Percentiles rank a stretch among this genome's conserved stretches.
phyloP scores from a whole-genome alignment of 768 basidiomycete genomes.

The Hypsizygus marmoreus region DNA sequence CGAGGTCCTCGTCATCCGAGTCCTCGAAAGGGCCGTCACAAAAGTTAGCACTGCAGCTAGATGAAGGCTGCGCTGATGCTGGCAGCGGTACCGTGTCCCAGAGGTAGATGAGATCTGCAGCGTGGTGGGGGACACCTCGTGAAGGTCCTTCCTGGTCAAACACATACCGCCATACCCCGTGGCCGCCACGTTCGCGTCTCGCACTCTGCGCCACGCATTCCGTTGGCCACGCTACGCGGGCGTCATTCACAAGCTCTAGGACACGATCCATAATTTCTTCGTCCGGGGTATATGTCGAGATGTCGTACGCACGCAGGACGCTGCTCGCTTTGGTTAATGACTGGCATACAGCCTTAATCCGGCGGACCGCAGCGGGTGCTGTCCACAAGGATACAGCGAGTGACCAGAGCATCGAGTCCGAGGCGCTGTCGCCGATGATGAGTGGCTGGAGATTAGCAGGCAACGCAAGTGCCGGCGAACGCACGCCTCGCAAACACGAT shows the following conservation, averaged over 20 bases:
- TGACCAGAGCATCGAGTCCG: slow-evolving; percentile 67
- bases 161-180: slow-evolving; percentile 76
- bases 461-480: slow-evolving; percentile 23
- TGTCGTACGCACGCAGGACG: slow-evolving; percentile 73
- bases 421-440: slow-evolving; percentile 73
- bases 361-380: slow-evolving; percentile 57
- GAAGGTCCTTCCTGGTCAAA: slow-evolving; percentile 81
- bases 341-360: slow-evolving; percentile 75
- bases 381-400: slow-evolving; percentile 64
- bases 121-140: slow-evolving; percentile 66
- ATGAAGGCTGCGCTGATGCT: slow-evolving; percentile 24
- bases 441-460: slow-evolving; percentile 58
- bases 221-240: slow-evolving; percentile 76
- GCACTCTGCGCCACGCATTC: slow-evolving; percentile 60
- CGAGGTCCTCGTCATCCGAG: slow-evolving; percentile 36
- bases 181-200: slow-evolving; percentile 50
- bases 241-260: slow-evolving; percentile 75
- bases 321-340: slow-evolving; percentile 61
- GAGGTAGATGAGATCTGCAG: slow-evolving; percentile 73
- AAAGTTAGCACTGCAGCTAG: slow-evolving; percentile 23
- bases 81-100: slow-evolving; percentile 75
- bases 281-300: slow-evolving; percentile 57
- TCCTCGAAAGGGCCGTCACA: slow-evolving; percentile 34
- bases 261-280: slow-evolving; percentile 70
- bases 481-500: slow-evolving; percentile 16